Conservation (phyloP, 2,329 filamentous ascomycete genomes). For the Ophiostoma sp. region DNA sequence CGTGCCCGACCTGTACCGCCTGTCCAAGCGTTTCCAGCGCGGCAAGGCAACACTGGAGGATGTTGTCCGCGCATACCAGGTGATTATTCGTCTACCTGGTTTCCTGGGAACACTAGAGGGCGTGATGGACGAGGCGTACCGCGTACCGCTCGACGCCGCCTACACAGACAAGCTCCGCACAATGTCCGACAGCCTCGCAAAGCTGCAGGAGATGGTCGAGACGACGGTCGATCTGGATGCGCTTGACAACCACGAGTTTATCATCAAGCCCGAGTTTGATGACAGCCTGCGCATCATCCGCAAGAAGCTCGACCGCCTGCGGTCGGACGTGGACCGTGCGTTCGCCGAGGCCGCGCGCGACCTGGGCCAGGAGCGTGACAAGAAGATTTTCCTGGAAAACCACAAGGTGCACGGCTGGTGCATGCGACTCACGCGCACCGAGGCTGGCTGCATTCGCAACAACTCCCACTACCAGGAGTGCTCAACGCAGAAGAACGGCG, state of each 20-base stretch:
- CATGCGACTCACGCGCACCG: slow-evolving; percentile 83
- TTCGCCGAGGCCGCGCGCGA: slow-evolving; percentile 72
- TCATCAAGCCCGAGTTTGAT: slow-evolving; percentile 98
- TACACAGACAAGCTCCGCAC: slow-evolving; percentile 80
- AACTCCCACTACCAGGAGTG: slow-evolving; percentile 88
- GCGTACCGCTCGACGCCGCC: slow-evolving; percentile 74
- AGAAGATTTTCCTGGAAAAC: slow-evolving; percentile 96
- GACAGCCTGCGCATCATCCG: slow-evolving; percentile 81
- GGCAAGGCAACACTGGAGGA: slow-evolving; percentile 89
- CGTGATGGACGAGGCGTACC: slow-evolving; percentile 93
- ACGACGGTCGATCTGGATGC: slow-evolving; percentile 95
- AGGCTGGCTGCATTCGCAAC: slow-evolving; percentile 89
- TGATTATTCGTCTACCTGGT: slow-evolving; percentile 82
- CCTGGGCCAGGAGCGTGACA: slow-evolving; percentile 86
- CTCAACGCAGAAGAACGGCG: slow-evolving; percentile 97
- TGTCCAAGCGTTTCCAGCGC: slow-evolving; percentile 91
- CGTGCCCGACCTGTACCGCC: slow-evolving; percentile 87
- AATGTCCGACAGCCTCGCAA: slow-evolving; percentile 71
- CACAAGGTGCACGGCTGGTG: slow-evolving; percentile 96
- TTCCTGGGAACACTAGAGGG: slow-evolving; percentile 85
- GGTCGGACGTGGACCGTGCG: slow-evolving; percentile 75
- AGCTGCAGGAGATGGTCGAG: slow-evolving; percentile 95
- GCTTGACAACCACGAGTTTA: slow-evolving; percentile 93
- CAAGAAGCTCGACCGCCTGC: slow-evolving; percentile 81
- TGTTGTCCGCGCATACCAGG: slow-evolving; percentile 91